Evolutionary conservation across 352 stramenopile species (phyloP).

Genomic region (Globisporangium echinulatum): DNA sequence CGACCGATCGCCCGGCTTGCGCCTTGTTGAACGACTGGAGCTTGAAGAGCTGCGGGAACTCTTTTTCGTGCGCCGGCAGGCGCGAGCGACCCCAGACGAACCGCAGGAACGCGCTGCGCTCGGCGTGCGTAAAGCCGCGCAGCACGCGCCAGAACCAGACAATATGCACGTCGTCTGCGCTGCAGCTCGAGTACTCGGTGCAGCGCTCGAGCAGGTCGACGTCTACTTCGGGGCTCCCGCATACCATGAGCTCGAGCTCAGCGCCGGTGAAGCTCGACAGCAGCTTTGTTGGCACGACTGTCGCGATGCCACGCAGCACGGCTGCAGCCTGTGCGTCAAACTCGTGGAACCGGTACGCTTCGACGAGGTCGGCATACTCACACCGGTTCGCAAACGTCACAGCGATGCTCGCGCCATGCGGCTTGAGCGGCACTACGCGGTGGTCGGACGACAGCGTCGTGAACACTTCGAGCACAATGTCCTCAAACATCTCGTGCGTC

Average conservation of each 20-base stretch:
- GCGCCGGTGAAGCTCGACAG: conserved; percentile 74
- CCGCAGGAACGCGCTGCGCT: conserved; percentile 80
- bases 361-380: conserved; percentile 79
- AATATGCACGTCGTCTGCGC: conserved; percentile 63
- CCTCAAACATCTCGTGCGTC: conserved; percentile 83
- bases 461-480: conserved; percentile 90
- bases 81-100: conserved; percentile 91
- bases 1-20: conserved; percentile 23
- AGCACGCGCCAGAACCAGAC: conserved; percentile 86
- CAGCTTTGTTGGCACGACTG: conserved; percentile 67
- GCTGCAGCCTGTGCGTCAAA: conserved; percentile 47
- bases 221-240: conserved; percentile 74
- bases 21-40: conserved; percentile 83
- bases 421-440: conserved; percentile 62
- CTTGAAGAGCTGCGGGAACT: conserved; percentile 91
- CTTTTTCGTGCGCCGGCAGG: conserved; percentile 65
- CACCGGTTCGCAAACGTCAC: conserved; percentile 78
- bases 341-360: conserved; percentile 75
- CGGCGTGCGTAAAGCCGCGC: conserved; percentile 69
- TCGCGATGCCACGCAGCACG: conserved; percentile 56
- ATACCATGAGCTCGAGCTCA: conserved; percentile 83
- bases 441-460: conserved; percentile 86
- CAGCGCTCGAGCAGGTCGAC: conserved; percentile 72
- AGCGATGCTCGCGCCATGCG: conserved; percentile 42
- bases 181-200: conserved; percentile 86